These are phyloP conservation scores for Domatiomyces globalis DNA, from an alignment of 2,329 filamentous ascomycete species.

Conservation along the genomic window DNA sequence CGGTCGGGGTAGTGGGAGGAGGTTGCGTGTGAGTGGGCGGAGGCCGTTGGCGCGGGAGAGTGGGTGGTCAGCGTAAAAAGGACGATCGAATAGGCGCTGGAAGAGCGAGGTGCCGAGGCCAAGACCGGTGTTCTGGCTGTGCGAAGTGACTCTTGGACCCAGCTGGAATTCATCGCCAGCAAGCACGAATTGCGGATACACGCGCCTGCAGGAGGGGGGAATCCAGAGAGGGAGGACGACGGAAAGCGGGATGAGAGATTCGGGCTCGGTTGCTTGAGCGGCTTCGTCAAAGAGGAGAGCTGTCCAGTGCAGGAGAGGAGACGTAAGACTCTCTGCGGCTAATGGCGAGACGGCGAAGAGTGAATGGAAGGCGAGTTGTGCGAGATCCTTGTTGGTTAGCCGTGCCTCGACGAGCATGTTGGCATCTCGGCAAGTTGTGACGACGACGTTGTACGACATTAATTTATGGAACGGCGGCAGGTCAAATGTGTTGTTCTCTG, in stretches of 20 bases:
- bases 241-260: constrained; percentile 27
- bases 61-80: constrained; percentile 28
- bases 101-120: constrained; percentile 28
- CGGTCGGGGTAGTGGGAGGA: constrained; percentile 30
- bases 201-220: constrained; percentile 2
- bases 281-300: constrained; percentile 34
- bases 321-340: not conserved
- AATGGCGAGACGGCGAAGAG: not conserved
- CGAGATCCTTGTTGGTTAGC: constrained; percentile 30
- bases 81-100: constrained; percentile 27
- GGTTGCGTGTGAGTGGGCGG: constrained; percentile 15
- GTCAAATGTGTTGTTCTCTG: constrained; percentile 27
- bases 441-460: constrained; percentile 30
- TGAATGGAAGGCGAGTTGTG: constrained; percentile 19
- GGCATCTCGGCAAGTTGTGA: constrained; percentile 30
- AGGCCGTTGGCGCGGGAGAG: constrained; percentile 22
- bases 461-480: constrained; percentile 27
- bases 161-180: constrained; percentile 34
- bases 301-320: not conserved
- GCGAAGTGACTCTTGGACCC: constrained; percentile 25
- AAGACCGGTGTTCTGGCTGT: constrained; percentile 21
- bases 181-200: constrained; percentile 30
- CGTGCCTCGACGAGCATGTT: constrained; percentile 30
- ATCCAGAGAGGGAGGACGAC: not conserved
- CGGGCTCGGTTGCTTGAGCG: constrained; percentile 34